phyloP scores from a whole-genome alignment of 768 basidiomycete species.

The Tulasnella sp. region DNA sequence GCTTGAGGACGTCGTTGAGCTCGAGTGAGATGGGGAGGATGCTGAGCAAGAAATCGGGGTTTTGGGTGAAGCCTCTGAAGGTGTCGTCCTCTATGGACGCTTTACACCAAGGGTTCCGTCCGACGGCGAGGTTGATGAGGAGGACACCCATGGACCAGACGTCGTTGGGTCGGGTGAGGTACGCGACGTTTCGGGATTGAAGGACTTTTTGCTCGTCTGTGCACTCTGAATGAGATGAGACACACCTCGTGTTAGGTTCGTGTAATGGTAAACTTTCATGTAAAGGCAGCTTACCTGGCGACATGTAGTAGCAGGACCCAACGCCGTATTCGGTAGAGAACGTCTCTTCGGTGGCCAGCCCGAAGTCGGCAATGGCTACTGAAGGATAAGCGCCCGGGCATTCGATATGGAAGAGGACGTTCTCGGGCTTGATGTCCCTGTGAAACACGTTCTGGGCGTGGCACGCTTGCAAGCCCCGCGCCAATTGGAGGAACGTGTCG shows the following conservation, averaged over 20 bases:
- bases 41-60: constrained; percentile 26
- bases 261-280: neutral
- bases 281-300: constrained; percentile 22
- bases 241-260: neutral
- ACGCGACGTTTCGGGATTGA: constrained; percentile 50
- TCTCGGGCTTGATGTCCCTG: constrained; percentile 35
- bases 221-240: constrained; percentile 27
- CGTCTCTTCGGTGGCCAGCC: constrained; percentile 25
- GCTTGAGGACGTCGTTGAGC: constrained; percentile 27
- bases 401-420: constrained; percentile 27
- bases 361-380: constrained; percentile 28
- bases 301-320: constrained; percentile 29
- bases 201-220: constrained; percentile 21
- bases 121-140: constrained; percentile 88
- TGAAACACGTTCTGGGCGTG: constrained; percentile 30
- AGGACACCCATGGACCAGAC: constrained; percentile 96
- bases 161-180: constrained; percentile 83
- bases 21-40: constrained; percentile 30
- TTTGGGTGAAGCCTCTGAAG: constrained; percentile 26
- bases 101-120: constrained; percentile 92
- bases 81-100: constrained; percentile 35
- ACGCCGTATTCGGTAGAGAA: constrained; percentile 26
- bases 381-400: constrained; percentile 19
- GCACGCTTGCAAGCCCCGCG: constrained; percentile 29
- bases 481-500: constrained; percentile 32